Percentiles rank a stretch among this genome's conserved stretches.
Conservation (phyloP, 106 monocot genomes). For the Dendrobium nobile region DNA sequence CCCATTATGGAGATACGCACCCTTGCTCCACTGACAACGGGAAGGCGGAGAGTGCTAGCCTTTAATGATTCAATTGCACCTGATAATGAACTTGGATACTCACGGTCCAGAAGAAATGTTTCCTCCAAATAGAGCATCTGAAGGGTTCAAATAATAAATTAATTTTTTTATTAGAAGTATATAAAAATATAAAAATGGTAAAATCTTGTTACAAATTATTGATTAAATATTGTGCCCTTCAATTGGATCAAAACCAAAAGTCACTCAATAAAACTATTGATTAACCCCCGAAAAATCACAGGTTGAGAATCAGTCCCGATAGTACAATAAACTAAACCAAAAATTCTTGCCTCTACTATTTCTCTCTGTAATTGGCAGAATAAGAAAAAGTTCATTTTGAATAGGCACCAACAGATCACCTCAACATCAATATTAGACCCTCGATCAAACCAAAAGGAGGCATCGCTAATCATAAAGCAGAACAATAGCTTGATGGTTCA, state of each 20-base stretch:
- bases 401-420: too few species aligned
- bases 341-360: too few species aligned
- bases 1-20: conserved; percentile 29
- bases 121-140: conserved; percentile 87
- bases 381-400: too few species aligned
- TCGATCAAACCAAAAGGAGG: too few species aligned
- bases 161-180: background rate
- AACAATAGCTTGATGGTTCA: too few species aligned
- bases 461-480: too few species aligned
- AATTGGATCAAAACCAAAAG: background rate
- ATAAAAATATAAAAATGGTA: background rate
- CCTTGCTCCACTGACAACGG: conserved; percentile 84
- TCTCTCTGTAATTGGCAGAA: too few species aligned
- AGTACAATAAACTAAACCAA: too few species aligned
- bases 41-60: conserved; percentile 93
- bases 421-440: too few species aligned
- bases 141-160: conserved; percentile 10
- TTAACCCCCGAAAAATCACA: too few species aligned
- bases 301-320: too few species aligned
- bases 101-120: conserved; percentile 62
- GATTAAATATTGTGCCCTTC: background rate
- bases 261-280: background rate
- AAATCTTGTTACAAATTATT: background rate
- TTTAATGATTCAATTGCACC: conserved; percentile 78
- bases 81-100: conserved; percentile 71